Evolutionary conservation across 139 green algal species (phyloP).

Genomic region (Nannochloris sp.): DNA sequence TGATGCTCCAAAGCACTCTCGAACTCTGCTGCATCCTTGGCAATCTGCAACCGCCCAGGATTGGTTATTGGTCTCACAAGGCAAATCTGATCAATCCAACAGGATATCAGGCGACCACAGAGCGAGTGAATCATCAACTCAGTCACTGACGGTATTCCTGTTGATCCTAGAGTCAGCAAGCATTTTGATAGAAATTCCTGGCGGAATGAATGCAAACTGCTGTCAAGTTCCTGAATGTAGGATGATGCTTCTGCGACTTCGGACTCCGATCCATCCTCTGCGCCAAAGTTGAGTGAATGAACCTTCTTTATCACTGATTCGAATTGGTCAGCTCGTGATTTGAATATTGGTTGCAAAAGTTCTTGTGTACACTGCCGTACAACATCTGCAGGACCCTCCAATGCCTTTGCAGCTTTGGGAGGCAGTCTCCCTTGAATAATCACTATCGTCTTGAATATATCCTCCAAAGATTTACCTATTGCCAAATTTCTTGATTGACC

Average conservation of each 20-base stretch:
- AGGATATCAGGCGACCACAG: constrained; percentile 65
- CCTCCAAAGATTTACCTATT: constrained; percentile 67
- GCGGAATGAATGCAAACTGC: constrained; percentile 40
- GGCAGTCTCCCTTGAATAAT: constrained; percentile 39
- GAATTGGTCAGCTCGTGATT: constrained; percentile 38
- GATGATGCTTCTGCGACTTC: constrained; percentile 41
- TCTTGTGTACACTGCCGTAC: constrained; percentile 34
- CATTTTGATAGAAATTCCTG: constrained; percentile 55
- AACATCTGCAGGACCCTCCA: constrained; percentile 40
- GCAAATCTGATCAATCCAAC: constrained; percentile 81
- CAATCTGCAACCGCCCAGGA: constrained; percentile 54
- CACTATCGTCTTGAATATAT: constrained; percentile 59
- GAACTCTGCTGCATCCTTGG: constrained; percentile 81
- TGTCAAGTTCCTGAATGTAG: constrained; percentile 54
- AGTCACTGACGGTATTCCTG: constrained; percentile 29
- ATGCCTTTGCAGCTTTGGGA: constrained; percentile 27
- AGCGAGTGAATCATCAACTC: constrained; percentile 59
- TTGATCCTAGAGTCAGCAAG: constrained; percentile 13
- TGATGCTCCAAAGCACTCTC: constrained; percentile 61
- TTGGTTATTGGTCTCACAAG: constrained; percentile 68
- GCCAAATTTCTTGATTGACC: constrained; percentile 75
- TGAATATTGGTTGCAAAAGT: constrained; percentile 67
- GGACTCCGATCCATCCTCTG: not conserved
- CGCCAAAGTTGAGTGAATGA: constrained; percentile 37
- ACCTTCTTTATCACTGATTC: constrained; percentile 45